Evolutionary conservation across 2,329 filamentous ascomycete genomes (phyloP), one percentile per base, ranked within the genome.

Genomic region (Nemania sp.): DNA sequence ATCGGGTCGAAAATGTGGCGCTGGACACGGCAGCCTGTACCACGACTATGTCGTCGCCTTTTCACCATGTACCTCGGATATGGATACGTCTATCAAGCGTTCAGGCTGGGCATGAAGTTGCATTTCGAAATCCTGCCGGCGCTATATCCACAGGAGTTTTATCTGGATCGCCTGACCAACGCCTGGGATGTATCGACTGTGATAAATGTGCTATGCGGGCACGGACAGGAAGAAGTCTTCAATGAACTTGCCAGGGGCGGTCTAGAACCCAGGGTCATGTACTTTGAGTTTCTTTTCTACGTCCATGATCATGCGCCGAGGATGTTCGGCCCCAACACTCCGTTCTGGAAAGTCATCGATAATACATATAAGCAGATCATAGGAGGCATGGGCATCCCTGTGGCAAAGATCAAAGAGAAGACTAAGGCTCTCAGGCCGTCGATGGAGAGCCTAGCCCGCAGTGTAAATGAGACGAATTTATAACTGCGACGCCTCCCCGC

Each of bases 21-120:
- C 6, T 66, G 62, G 64, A 56, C 61, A 11, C 55, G 60, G 19
- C 64, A 66, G 45, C 66, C 66, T 6, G 61, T 68, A 15, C 64
- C 63, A 2, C 37, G 46, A 19, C 60, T 68, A 8, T 61, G 56
- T 50, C 61, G 56, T 5, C 62, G 59, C 12, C 61, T 68, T 33
- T 60, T 65, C 42, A 28, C 52, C 9, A 33, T 42, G 26, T 66
- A 66, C 46, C 44, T 68, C 8, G 52, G 57, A 36, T 49, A 49
- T 11, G 64, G 59, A n/a, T 39, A 56, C 20, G 41, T 59, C 15
- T 65, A 65, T 53, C 50, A 56, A 24, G 55, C 63, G 6, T 66
- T 67, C 40, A 56, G 63, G 9, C 5, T 67, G 5, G 64, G 64
- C 5, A 36, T 61, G 34, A 68, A 68, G 54, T 26, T 65, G 24